Evolutionary conservation across 2,329 filamentous ascomycete species (phyloP), one percentile per base, ranked within the genome.

Genomic region (Aspergillus tamarii): DNA sequence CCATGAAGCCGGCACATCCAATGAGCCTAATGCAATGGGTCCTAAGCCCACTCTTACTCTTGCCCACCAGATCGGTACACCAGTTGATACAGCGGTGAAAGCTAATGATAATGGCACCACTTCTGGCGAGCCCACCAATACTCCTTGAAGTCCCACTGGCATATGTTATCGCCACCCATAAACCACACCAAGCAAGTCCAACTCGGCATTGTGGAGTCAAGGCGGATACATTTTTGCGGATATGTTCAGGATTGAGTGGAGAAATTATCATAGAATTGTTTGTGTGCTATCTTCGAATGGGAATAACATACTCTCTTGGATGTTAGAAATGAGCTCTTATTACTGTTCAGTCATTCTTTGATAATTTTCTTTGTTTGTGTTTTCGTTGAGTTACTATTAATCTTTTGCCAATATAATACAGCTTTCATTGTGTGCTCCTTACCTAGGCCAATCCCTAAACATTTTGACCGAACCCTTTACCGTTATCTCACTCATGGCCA

Each of bases 221-320:
- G 16, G 3, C 0, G 19, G 39, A n/a, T 9, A 1, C 7, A 19
- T 4, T 0, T n/a, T 9, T 41, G 7, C 16, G 3, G 39, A 7
- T 41, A 3, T n/a, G 19, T 4, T 10, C 39, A 41, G 9, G 39
- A 14, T 10, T 19, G 1, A 41, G 19, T 41, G 8, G 19, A 0
- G 16, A 41, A 41, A 8, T 0, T 10, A 41, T 41, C 39, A 41
- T n/a, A 19, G 14, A n/a, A 1, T 41, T n/a, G 16, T 19, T 41
- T 41, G 39, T 19, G 7, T 41, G 3, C 1, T 41, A 41, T 41
- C 7, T n/a, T 41, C 39, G 14, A n/a, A 8, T 41, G 39, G 19
- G 7, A n/a, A 19, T 19, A 10, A 19, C 39, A 0, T 41, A n/a
- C 39, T 19, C 39, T 41, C 10, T 19, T 4, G 39, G 16, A 3